These are phyloP conservation scores for Pelargonium nanum DNA, from an alignment of 345 rosid genomes.

Conservation along the genomic window DNA sequence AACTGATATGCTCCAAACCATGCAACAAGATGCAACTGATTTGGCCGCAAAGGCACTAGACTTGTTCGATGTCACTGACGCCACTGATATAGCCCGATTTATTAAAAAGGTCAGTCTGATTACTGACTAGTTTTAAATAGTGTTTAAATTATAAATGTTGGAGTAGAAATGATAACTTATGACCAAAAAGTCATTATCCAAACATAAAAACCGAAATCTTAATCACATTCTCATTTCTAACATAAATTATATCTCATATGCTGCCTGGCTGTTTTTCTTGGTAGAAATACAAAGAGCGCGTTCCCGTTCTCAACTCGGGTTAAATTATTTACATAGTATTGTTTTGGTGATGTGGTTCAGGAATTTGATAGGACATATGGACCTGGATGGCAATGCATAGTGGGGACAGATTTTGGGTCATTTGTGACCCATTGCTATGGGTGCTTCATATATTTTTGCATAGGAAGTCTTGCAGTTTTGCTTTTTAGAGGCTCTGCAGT, in stretches of 20 bases:
- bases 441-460: slow-evolving; percentile 46
- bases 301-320: neutral
- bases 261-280: neutral
- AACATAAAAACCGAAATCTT: too few species aligned
- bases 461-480: slow-evolving; percentile 51
- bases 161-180: neutral
- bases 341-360: slow-evolving; percentile 20
- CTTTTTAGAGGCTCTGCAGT: slow-evolving; percentile 53
- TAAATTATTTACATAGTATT: neutral
- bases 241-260: too few species aligned
- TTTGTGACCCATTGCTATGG: slow-evolving; percentile 55
- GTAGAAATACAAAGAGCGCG: neutral
- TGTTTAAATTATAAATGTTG: too few species aligned
- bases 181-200: neutral
- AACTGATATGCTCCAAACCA: slow-evolving; percentile 69
- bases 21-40: slow-evolving; percentile 62
- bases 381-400: slow-evolving; percentile 62
- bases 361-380: slow-evolving; percentile 46
- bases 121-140: neutral
- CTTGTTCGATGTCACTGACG: slow-evolving; percentile 56
- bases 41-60: slow-evolving; percentile 76
- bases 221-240: too few species aligned
- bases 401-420: slow-evolving; percentile 57
- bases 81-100: slow-evolving; percentile 63
- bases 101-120: slow-evolving; percentile 49